phyloP scores from a whole-genome alignment of 1,284 basidiomycete species.

The Xanthoconium separans region DNA sequence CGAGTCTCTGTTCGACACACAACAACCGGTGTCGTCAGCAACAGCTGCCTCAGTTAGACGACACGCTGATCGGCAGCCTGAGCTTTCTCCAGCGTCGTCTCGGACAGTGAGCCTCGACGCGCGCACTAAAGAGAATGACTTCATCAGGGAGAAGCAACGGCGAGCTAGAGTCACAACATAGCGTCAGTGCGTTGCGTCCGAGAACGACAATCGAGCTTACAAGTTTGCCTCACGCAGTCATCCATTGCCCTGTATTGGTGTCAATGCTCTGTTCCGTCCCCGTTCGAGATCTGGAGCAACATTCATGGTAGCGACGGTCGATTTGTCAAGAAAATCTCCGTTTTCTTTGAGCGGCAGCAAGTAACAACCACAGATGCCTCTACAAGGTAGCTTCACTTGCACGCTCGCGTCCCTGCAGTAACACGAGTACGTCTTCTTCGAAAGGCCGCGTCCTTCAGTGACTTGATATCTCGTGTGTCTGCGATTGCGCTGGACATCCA shows the following conservation, averaged over 20 bases:
- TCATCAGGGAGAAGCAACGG: conserved; percentile 48
- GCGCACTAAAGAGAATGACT: conserved; percentile 47
- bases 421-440: no score
- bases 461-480: no score
- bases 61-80: conserved; percentile 52
- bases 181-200: neutral
- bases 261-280: conserved; percentile 53
- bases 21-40: conserved; percentile 59
- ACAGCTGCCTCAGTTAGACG: conserved; percentile 49
- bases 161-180: conserved; percentile 31
- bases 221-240: conserved; percentile 40
- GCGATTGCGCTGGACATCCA: no score
- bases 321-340: no score
- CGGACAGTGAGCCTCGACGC: conserved; percentile 53
- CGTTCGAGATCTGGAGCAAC: conserved; percentile 26
- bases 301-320: conserved; percentile 36
- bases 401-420: no score
- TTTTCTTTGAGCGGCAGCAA: no score
- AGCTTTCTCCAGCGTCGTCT: conserved; percentile 60
- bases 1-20: conserved; percentile 51
- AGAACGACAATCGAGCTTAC: conserved; percentile 30
- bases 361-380: no score
- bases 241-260: conserved; percentile 56
- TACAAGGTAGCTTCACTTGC: no score
- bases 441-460: no score